Base-by-base conservation (phyloP, 108 stramenopile species). In the Cyclotella sp. region DNA sequence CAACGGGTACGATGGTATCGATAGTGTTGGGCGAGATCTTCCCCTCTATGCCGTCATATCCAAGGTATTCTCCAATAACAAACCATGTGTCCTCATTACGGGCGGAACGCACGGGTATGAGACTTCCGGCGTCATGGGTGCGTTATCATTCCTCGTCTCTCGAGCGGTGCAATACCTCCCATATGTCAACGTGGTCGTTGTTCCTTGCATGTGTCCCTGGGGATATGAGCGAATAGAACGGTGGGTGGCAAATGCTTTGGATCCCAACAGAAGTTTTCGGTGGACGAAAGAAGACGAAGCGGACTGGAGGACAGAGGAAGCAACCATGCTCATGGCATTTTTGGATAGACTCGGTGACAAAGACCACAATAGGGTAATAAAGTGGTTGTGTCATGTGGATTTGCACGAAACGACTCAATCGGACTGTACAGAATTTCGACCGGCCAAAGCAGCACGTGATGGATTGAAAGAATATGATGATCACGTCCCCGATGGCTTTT, bases 61-160 rank as follows among this genome's bases (percentile, higher is more conserved):
- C 16, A 67, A 78, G 43, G 47, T 73, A 15, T 84, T 79, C 73
- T 7, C 61, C 14, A 55, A 71, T 2, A 29, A 46, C 45, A 81
- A 81, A 57, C 87, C 84, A 13, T 54, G 15, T 29, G 51, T 89
- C 0, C 64, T 93, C 14, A 75, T 93, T 0, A 93, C 92, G 12
- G 92, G 92, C 10, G 92, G 92, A 12, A 89, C 89, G 4, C 92
- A 93, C 67, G 92, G 92, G 26, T 93, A 93, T 51, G 92, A 93
- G 80, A 93, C 92, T 0, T 76, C 73, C 19, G 92, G 92, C 16
- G 90, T 91, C 2, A 63, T 88, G 52, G 92, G 92, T 14, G 92
- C 92, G 0, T 42, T 93, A 6, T 59, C 72, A 12, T 91, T 93
- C 57, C 47, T 91, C 9, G 22, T 77, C 30, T 79, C 76, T 12